Conservation (phyloP, 306 rosid genomes). For the Urtica urens region DNA sequence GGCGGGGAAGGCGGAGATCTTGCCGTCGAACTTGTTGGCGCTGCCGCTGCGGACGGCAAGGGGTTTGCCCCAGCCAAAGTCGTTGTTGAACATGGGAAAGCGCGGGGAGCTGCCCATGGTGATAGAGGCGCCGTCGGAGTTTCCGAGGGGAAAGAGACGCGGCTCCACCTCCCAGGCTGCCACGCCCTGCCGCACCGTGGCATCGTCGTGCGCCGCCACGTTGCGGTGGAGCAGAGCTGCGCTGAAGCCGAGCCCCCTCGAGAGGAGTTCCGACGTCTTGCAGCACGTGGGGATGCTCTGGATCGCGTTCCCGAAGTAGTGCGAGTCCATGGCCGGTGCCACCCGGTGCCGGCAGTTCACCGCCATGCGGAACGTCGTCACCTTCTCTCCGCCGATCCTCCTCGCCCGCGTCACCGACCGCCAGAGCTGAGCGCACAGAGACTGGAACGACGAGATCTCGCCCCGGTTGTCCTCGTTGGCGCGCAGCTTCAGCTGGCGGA, state of each 20-base stretch:
- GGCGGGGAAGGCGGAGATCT: constrained; percentile 76
- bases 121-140: constrained; percentile 70
- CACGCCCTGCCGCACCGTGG: constrained; percentile 52
- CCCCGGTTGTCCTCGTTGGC: constrained; percentile 23
- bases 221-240: constrained; percentile 50
- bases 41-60: constrained; percentile 61
- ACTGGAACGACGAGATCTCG: constrained; percentile 81
- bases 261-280: constrained; percentile 32
- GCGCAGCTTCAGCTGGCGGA: constrained; percentile 28
- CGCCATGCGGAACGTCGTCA: constrained; percentile 84
- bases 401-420: constrained; percentile 76
- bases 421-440: constrained; percentile 77
- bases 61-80: constrained; percentile 81
- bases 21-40: constrained; percentile 80
- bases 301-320: constrained; percentile 82
- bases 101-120: constrained; percentile 94
- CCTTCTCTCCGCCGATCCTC: constrained; percentile 27
- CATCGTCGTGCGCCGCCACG: constrained; percentile 53
- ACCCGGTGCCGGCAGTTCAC: constrained; percentile 84
- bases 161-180: constrained; percentile 67
- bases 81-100: constrained; percentile 80
- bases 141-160: constrained; percentile 69
- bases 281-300: constrained; percentile 84
- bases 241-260: constrained; percentile 45
- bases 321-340: constrained; percentile 47